phyloP scores from a whole-genome alignment of 495 filamentous ascomycete species.

The Massariosphaeria phaeospora region DNA sequence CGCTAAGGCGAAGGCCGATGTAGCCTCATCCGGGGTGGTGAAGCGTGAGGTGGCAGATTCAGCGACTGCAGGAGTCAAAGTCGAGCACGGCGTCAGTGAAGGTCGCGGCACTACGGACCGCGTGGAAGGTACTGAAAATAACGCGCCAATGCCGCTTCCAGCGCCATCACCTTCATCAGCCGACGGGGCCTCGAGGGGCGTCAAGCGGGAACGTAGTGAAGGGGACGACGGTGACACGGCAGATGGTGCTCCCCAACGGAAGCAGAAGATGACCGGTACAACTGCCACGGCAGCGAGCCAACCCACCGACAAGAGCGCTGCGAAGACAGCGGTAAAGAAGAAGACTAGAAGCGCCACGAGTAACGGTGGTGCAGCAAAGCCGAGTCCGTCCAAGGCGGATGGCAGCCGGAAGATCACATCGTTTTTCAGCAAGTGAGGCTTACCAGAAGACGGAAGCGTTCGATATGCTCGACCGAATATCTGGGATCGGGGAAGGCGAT shows the following conservation, averaged over 20 bases:
- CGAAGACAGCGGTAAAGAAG: slow-evolving; percentile 46
- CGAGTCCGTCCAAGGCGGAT: slow-evolving; percentile 47
- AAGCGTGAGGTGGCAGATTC: slow-evolving; percentile 35
- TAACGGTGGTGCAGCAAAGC: slow-evolving; percentile 43
- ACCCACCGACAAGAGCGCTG: slow-evolving; percentile 39
- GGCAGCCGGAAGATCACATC: slow-evolving; percentile 78
- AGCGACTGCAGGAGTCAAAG: slow-evolving; percentile 34
- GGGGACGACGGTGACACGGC: slow-evolving; percentile 32
- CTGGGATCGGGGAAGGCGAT: slow-evolving; percentile 15
- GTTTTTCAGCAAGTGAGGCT: slow-evolving; percentile 64
- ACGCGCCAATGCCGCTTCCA: slow-evolving; percentile 45
- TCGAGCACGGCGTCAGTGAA: slow-evolving; percentile 41
- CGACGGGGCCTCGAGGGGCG: slow-evolving; percentile 6
- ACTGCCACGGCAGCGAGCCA: slow-evolving; percentile 13
- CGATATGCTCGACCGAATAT: slow-evolving; percentile 6
- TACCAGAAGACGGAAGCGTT: not conserved
- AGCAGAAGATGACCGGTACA: slow-evolving; percentile 18
- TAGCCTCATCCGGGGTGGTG: slow-evolving; percentile 23
- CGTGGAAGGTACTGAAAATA: slow-evolving; percentile 45
- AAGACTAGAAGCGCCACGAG: slow-evolving; percentile 48
- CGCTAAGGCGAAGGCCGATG: slow-evolving; percentile 25
- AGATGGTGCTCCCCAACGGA: slow-evolving; percentile 30
- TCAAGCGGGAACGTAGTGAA: slow-evolving; percentile 56
- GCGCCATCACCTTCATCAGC: slow-evolving; percentile 2
- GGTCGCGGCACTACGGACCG: slow-evolving; percentile 43